A percentile compares a stretch with the other conserved stretches of the same genome.
These are phyloP conservation scores for Perkinsela sp. DNA, from an alignment of 208 protist genomes.

Conservation along the genomic window DNA sequence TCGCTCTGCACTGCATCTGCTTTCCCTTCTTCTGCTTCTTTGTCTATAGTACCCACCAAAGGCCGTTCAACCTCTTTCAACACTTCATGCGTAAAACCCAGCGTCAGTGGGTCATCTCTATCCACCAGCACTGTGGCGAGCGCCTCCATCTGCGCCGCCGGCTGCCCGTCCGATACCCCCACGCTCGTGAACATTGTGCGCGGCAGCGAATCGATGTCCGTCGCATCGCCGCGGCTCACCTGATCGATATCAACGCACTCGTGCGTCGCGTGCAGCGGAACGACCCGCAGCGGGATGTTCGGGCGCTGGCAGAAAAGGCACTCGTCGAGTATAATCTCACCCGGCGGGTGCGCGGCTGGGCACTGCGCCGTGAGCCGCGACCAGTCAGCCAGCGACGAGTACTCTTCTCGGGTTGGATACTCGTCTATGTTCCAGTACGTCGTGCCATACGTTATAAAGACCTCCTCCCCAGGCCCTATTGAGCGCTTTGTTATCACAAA, in stretches of 20 bases:
- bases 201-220: neutral
- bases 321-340: neutral
- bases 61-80: neutral
- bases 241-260: neutral
- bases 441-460: neutral
- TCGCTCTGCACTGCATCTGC: too few species aligned
- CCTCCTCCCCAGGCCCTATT: neutral
- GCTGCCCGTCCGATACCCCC: too few species aligned
- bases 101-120: neutral
- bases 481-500: neutral
- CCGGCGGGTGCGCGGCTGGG: neutral
- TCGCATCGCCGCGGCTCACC: neutral
- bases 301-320: neutral
- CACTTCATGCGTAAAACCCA: neutral
- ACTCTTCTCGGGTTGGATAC: neutral
- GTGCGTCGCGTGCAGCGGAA: neutral
- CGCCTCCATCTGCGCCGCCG: neutral
- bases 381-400: neutral
- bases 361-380: neutral
- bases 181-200: neutral
- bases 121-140: neutral
- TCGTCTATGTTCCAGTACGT: neutral
- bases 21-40: too few species aligned
- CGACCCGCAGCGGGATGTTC: neutral
- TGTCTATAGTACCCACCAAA: too few species aligned